Percentiles rank a stretch among this genome's conserved stretches.
Conservation (phyloP, 495 filamentous ascomycete genomes). For the Tuber umbilicatum region DNA sequence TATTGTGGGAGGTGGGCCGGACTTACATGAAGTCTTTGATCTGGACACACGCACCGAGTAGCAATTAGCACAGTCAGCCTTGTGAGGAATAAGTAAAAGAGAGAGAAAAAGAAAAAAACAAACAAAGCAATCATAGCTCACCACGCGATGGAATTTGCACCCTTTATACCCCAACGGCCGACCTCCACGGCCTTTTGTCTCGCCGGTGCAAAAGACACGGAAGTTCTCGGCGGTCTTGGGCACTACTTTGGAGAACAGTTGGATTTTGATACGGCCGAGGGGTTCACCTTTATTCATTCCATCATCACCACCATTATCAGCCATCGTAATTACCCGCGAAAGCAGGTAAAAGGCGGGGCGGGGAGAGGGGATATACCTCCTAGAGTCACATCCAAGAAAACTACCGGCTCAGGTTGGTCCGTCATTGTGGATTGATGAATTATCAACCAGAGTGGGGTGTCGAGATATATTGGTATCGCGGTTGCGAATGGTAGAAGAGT, state of each 20-base stretch:
- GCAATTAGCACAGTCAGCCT: background rate
- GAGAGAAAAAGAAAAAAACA: background rate
- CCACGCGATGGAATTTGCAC: conserved; percentile 88
- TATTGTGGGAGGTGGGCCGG: conserved; percentile 1
- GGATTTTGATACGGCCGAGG: conserved; percentile 86
- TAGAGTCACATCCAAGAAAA: conserved; percentile 91
- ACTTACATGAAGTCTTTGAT: conserved; percentile 87
- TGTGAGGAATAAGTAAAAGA: background rate
- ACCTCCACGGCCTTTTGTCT: conserved; percentile 73
- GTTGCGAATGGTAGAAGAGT: background rate
- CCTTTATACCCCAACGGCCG: conserved; percentile 88
- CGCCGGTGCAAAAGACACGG: conserved; percentile 92
- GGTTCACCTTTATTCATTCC: conserved; percentile 59
- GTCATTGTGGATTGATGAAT: conserved; percentile 9
- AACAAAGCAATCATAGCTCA: conserved; percentile 47
- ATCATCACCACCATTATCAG: background rate
- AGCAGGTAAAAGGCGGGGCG: conserved; percentile 1
- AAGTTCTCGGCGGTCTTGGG: conserved; percentile 95
- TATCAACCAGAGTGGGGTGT: background rate
- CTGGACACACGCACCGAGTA: conserved; percentile 44
- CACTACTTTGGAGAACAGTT: conserved; percentile 77
- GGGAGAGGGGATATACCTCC: conserved; percentile 58
- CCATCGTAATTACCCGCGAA: conserved; percentile 7
- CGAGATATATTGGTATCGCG: conserved; percentile 6
- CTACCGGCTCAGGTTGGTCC: conserved; percentile 42